Evolutionary conservation across 495 filamentous ascomycete species (phyloP), one percentile per base, ranked within the genome.

Genomic region (Hypoxylon cercidicola): DNA sequence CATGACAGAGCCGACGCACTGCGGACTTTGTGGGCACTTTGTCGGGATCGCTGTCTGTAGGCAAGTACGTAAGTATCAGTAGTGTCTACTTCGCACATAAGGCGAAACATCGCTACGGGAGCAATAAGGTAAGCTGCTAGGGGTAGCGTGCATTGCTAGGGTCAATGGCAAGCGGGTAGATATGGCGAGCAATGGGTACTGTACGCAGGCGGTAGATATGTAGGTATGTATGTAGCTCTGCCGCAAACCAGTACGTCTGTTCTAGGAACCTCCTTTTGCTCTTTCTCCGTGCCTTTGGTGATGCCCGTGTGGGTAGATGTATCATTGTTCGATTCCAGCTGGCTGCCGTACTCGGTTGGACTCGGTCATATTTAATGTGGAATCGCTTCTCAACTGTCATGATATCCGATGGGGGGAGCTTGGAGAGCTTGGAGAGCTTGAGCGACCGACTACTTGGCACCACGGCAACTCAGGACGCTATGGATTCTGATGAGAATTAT

Each of bases 111-210:
- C 39, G 34, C 37, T 53, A 15, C 46, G 21, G 41, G 49, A 60
- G 25, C 37, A 55, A 50, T 50, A 60, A 43, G 48, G 41, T 48
- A 65, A 60, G 63, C 47, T 25, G 32, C 43, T 35, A 45, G 57
- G 57, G 64, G 7, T 67, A 16, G 30, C 49, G 43, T 21, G 44
- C 15, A 30, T 40, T 47, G 52, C 51, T 57, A 47, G 50, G 64
- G 34, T 58, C 19, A 41, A 60, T 20, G 18, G 37, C 30, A 52
- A 13, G 32, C 11, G 16, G 18, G 28, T 25, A 54, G 37, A 48
- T 13, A 50, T 43, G 39, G 19, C 40, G 10, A 35, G 30, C 47
- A 28, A 10, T 18, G 40, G 4, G 9, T 43, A 7, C 30, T 32
- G 30, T 32, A 32, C 30, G 30, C 30, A 11, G 30, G 30, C 2